Percentiles rank a stretch among this genome's conserved stretches.
phyloP scores from a whole-genome alignment of 129 eudicot genomes.

The Escallonia herrerae region DNA sequence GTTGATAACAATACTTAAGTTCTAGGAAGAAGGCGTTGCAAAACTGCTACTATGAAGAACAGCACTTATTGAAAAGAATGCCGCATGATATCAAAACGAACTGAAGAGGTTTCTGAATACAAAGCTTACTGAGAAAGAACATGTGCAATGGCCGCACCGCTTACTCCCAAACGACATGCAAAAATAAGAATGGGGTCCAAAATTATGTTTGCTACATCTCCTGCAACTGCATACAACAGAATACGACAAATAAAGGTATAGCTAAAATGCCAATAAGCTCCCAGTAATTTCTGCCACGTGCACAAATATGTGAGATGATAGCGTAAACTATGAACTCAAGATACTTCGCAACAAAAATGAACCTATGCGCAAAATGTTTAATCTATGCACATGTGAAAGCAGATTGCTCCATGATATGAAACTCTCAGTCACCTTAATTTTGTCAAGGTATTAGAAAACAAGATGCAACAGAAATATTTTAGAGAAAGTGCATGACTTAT shows the following conservation, averaged over 20 bases:
- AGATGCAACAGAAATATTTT: too few species aligned
- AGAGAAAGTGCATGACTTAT: too few species aligned
- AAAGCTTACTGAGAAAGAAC: constrained; percentile 29
- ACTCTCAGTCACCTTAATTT: too few species aligned
- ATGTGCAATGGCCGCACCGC: constrained; percentile 97
- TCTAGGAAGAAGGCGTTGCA: too few species aligned
- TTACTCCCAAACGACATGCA: constrained; percentile 52
- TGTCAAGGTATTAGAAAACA: too few species aligned
- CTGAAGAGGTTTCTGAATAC: neutral
- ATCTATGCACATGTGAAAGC: too few species aligned
- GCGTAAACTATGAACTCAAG: too few species aligned
- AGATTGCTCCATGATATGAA: too few species aligned
- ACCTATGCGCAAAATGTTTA: too few species aligned
- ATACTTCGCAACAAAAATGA: too few species aligned
- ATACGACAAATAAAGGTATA: neutral
- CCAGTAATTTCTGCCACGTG: neutral
- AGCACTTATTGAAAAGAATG: neutral
- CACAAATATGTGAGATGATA: too few species aligned
- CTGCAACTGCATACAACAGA: constrained; percentile 46
- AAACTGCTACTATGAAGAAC: neutral
- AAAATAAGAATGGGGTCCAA: constrained; percentile 88
- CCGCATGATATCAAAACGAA: neutral
- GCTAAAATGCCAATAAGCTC: neutral
- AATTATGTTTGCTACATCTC: constrained; percentile 56
- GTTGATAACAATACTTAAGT: constrained; percentile 1